phyloP scores from a whole-genome alignment of 306 rosid genomes.

The Purshia tridentata region DNA sequence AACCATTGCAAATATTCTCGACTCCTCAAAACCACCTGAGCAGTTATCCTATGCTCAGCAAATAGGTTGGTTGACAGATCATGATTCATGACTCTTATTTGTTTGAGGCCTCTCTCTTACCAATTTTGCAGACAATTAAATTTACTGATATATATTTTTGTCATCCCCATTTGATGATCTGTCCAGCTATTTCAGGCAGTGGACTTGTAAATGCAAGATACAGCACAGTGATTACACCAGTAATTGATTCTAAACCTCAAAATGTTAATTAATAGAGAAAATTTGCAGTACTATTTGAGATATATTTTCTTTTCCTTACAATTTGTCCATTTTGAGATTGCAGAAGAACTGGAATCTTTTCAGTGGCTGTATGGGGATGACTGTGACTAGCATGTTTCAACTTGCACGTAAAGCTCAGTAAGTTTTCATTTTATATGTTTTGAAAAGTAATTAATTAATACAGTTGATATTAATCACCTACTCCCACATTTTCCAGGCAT shows the following conservation, averaged over 20 bases:
- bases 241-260: slow-evolving; percentile 11
- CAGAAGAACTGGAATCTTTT: slow-evolving; percentile 34
- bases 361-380: slow-evolving; percentile 19
- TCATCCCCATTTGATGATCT: background rate
- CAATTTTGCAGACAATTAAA: background rate
- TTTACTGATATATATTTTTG: background rate
- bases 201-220: slow-evolving; percentile 32
- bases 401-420: slow-evolving; percentile 31
- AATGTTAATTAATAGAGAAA: background rate
- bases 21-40: slow-evolving; percentile 30
- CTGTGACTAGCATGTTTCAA: slow-evolving; percentile 20
- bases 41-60: slow-evolving; percentile 32
- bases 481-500: slow-evolving; percentile 6
- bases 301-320: background rate
- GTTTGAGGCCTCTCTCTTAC: background rate
- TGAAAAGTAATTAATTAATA: background rate
- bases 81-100: background rate
- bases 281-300: background rate
- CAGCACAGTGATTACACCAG: slow-evolving; percentile 30
- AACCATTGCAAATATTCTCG: slow-evolving; percentile 27
- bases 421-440: background rate
- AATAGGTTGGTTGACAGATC: slow-evolving; percentile 7
- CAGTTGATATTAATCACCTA: background rate
- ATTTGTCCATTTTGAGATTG: background rate
- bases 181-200: slow-evolving; percentile 12